These are phyloP conservation scores for Trypethelium eluteriae DNA, from an alignment of 495 filamentous ascomycete genomes.

Conservation along the genomic window DNA sequence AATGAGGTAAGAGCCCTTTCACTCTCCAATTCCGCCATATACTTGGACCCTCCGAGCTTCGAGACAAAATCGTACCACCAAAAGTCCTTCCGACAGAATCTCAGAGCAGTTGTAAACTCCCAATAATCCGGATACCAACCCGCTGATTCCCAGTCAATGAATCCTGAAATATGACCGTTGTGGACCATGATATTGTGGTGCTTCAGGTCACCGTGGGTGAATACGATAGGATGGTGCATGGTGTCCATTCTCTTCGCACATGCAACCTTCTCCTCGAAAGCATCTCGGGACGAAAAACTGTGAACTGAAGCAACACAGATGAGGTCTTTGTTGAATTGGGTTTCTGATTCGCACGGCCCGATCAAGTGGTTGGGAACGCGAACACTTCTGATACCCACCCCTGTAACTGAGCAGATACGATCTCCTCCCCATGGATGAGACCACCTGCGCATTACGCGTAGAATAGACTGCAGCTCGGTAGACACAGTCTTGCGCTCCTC, in stretches of 20 bases:
- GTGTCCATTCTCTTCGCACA: slow-evolving; percentile 12
- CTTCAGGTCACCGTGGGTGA: slow-evolving; percentile 23
- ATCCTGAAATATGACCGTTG: slow-evolving; percentile 15
- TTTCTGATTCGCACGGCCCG: slow-evolving; percentile 17
- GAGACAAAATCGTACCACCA: slow-evolving; percentile 18
- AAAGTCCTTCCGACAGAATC: slow-evolving; percentile 18
- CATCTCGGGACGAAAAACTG: slow-evolving; percentile 13
- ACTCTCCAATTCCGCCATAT: slow-evolving; percentile 18
- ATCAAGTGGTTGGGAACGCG: slow-evolving; percentile 16
- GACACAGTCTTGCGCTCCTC: slow-evolving; percentile 19
- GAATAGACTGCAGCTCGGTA: slow-evolving; percentile 15
- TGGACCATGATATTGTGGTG: slow-evolving; percentile 20
- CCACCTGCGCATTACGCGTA: slow-evolving; percentile 19
- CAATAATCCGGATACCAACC: slow-evolving; percentile 27
- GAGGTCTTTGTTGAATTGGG: slow-evolving; percentile 18
- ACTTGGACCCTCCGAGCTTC: slow-evolving; percentile 16
- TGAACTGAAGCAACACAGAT: slow-evolving; percentile 13
- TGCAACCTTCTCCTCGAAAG: slow-evolving; percentile 17
- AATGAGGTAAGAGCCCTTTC: slow-evolving; percentile 16
- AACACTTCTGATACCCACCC: slow-evolving; percentile 16
- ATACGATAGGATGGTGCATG: slow-evolving; percentile 18
- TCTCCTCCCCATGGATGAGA: slow-evolving; percentile 2
- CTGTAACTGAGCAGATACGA: slow-evolving; percentile 18
- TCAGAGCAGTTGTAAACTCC: slow-evolving; percentile 30
- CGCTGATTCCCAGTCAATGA: slow-evolving; percentile 25